Evolutionary conservation across 2,329 filamentous ascomycete genomes (phyloP), one percentile per base, ranked within the genome.

Genomic region (Daldinia sp.): DNA sequence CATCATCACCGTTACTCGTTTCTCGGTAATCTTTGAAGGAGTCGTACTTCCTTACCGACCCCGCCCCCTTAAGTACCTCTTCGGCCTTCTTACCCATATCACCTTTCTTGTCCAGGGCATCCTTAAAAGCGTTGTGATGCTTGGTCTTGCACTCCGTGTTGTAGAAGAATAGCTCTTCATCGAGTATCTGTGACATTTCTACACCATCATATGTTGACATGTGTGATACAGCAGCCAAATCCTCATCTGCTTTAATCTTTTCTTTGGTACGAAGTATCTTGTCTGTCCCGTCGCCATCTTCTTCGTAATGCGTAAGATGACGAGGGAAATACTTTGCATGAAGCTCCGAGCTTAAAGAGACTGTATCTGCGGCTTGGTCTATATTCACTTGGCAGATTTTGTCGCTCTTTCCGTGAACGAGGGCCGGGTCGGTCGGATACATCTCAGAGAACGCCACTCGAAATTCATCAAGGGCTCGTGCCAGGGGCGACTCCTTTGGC

Each of bases 231-330:
- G 34, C n/a, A 3, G n/a, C 7, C 30, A 21, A 10, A 8, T 35
- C 13, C 3, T 10, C 23, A 9, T 15, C 1, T 35, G 10, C 11
- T 6, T 5, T 10, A 15, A 21, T 45, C n/a, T 32, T 11, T 3
- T 51, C 9, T 8, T 15, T 25, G 23, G 30, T 6, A 1, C 9
- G 1, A 10, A 56, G 5, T 4, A 61, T 11, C 35, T 54, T 63
- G 27, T 66, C 64, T 1, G 19, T 37, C 0, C 64, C 64, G 4
- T 66, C 64, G 1, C 64, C 64, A 4, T 56, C 37, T 1, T 32
- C 50, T 13, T 58, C 17, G 4, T 51, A 19, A 29, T 63, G 34
- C 9, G 65, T 68, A 2, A 68, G 56, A 4, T 66, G 23, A 17
- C 10, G 10, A 2, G 65, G 62, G 21, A 65, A 66, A 21, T 66